A percentile compares a stretch with the other conserved stretches of the same genome.
Conservation (phyloP, 139 green algal species). For the Ettlia oleoabundans region DNA sequence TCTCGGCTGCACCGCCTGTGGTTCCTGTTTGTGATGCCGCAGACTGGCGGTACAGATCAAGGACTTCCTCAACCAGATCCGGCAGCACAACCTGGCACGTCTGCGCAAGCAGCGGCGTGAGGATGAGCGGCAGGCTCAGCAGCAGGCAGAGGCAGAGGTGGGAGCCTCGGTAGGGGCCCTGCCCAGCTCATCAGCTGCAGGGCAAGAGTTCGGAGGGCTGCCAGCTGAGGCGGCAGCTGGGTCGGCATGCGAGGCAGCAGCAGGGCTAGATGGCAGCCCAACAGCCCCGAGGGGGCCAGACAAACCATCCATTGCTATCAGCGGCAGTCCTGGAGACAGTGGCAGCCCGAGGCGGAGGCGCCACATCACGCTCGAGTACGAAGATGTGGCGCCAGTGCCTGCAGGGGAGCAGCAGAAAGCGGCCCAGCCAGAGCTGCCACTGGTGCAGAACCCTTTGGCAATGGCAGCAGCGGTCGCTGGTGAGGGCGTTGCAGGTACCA, state of each 20-base stretch:
- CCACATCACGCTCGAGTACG: slow-evolving; percentile 21
- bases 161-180: background rate
- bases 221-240: background rate
- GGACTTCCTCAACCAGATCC: slow-evolving; percentile 32
- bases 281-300: no score
- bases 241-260: background rate
- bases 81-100: slow-evolving; percentile 39
- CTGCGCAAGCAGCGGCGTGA: background rate
- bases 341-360: background rate
- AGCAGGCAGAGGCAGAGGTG: background rate
- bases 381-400: no score
- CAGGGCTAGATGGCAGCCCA: no score
- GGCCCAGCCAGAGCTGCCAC: background rate
- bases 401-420: no score
- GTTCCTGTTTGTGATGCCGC: background rate
- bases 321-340: background rate
- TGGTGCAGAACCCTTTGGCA: no score
- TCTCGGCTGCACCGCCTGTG: background rate
- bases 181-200: no score
- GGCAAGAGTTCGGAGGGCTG: background rate
- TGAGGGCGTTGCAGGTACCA: background rate
- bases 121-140: background rate
- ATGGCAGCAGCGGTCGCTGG: background rate
- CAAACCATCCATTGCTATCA: background rate
- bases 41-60: slow-evolving; percentile 61